Base-by-base conservation (phyloP, 768 basidiomycete genomes). In the Serendipita sp. region DNA sequence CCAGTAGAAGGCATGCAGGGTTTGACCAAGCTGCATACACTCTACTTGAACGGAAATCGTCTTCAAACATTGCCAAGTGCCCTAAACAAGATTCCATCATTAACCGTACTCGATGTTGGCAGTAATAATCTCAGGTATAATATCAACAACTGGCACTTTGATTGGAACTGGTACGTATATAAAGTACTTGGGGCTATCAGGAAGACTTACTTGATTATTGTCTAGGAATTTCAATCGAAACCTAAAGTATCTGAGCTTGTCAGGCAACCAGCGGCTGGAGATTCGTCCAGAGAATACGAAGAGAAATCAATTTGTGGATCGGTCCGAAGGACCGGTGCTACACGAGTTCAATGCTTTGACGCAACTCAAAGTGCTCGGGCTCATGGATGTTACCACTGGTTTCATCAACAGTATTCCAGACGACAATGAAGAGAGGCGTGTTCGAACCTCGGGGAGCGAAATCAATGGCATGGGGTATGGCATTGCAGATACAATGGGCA, bases 81-180 rank as follows among this genome's bases (percentile, higher is more conserved):
- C 72, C 73, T 99, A 56, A 86, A 85, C 44, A 90, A 91, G 72
- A 81, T 96, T 66, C 80, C 81, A 71, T 85, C 80, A 54, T 76
- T 99, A 70, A 81, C 79, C 63, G 83, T 88, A 36, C 78, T 99
- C 69, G 96, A 99, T 71, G 94, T 89, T 3, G 94, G 96, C 4
- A 93, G 87, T 73, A 99, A 99, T 73, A 74, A 84, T 63, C 78
- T 99, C 74, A 91, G 89, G 80, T 98, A 98, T 75, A 99, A 98
- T 72, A 92, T 96, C 69, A 89, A 91, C 69, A 99, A 99, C 71
- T 93, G 87, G 87, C 91, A 95, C 73, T 98, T 93, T 73, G 96
- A 99, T 75, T 98, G 94, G 94, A 98, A 99, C 73, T 97, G 96
- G 95, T 95, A 68, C 58, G 83, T 76, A 41, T 52, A 62, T 34